phyloP scores from a whole-genome alignment of 164 flowering plant genomes.

The Piper longum region DNA sequence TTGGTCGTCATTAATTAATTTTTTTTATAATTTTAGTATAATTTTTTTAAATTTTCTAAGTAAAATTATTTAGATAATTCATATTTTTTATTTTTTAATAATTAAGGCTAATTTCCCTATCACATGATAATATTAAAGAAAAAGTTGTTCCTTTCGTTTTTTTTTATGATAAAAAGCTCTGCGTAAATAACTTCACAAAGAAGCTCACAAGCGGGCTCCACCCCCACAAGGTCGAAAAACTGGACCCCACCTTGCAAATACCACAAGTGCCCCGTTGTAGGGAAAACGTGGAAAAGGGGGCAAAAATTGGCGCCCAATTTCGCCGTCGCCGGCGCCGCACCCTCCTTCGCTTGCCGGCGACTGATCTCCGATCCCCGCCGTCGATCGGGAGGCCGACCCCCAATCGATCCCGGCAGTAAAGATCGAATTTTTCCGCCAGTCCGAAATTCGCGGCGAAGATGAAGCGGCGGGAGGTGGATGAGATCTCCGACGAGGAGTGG shows the following conservation, averaged over 20 bases:
- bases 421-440: no score
- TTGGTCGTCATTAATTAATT: background rate
- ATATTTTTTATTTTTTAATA: background rate
- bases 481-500: slow-evolving; percentile 24
- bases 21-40: background rate
- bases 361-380: no score
- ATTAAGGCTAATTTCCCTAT: background rate
- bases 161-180: no score
- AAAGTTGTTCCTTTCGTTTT: no score
- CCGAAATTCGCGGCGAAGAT: background rate
- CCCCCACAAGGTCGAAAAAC: no score
- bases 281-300: no score
- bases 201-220: no score
- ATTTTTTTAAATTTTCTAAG: background rate
- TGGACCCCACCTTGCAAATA: no score
- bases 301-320: background rate
- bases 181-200: no score
- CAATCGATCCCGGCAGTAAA: no score
- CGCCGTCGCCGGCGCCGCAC: background rate
- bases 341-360: background rate
- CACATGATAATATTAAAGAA: background rate
- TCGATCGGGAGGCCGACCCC: no score
- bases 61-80: background rate
- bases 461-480: slow-evolving; percentile 19
- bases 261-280: no score